Evolutionary conservation across 2,329 filamentous ascomycete genomes (phyloP), one percentile per base, ranked within the genome.

Genomic region (Trichoderma arundinaceum): DNA sequence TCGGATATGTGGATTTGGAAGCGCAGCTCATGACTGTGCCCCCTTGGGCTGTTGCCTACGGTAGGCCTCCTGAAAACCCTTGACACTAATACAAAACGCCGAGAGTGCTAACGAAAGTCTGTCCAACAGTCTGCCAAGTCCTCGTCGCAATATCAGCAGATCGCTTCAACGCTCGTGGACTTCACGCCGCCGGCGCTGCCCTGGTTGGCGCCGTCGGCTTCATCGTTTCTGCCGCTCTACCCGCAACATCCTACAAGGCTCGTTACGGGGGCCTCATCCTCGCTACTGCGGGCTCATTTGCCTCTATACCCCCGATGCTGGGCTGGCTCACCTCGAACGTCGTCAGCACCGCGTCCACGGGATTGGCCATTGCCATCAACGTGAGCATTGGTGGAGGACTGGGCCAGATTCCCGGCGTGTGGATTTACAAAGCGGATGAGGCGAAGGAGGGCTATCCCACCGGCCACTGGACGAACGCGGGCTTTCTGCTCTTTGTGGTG

Each of bases 261-360:
- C 86, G 90, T n/a, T 92, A 92, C 72, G 89, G 86, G 41, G 90
- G 88, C 68, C 82, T 92, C 9, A 89, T 92, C 38, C 79, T 92
- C 44, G 89, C 88, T 0, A 82, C 87, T 1, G 84, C 85, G 2
- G 89, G 90, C 1, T 81, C 88, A 0, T 92, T 92, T 68, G 83
- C 87, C 1, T 89, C 86, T 69, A 89, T 91, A 52, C 89, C 90
- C 0, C 88, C 89, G 0, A 81, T 92, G 67, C 80, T 90, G 1
- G 88, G 88, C n/a, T 91, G 88, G 89, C 78, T 91, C 7, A 87
- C 86, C 8, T 87, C 85, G 46, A 92, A 92, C 72, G 79, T 90
- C 56, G 85, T 85, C 72, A 86, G 82, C 63, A 91, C 89, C 0
- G 85, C 86, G 0, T 83, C 88, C 0, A 85, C 86, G 0, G 89